These are phyloP conservation scores for Diplodia intermedia DNA, from an alignment of 2,329 filamentous ascomycete genomes.

Conservation along the genomic window DNA sequence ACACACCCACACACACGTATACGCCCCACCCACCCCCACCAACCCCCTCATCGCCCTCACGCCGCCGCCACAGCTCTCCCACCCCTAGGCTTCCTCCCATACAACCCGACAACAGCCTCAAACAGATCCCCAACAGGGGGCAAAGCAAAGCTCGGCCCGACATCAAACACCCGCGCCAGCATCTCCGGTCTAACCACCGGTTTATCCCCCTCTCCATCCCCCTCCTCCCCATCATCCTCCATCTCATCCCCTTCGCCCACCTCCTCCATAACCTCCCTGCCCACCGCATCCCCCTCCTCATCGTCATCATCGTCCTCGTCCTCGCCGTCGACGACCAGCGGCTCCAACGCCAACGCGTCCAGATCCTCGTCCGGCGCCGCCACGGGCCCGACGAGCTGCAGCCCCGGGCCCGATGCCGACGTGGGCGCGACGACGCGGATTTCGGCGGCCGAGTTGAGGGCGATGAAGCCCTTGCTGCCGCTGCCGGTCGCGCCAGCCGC, in stretches of 20 bases:
- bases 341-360: conserved; percentile 38
- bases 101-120: conserved; percentile 71
- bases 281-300: not conserved
- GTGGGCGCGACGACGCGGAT: conserved; percentile 60
- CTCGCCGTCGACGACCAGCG: conserved; percentile 33
- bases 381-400: conserved; percentile 43
- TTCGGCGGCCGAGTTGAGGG: conserved; percentile 77
- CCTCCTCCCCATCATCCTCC: too few relatives aligned
- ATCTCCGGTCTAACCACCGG: conserved; percentile 72
- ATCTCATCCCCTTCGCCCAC: not conserved
- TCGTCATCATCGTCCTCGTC: conserved; percentile 42
- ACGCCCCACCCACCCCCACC: not conserved
- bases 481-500: conserved; percentile 54
- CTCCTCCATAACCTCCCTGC: conserved; percentile 47
- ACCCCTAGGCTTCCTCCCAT: conserved; percentile 62
- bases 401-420: conserved; percentile 31
- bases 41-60: not conserved
- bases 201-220: conserved; percentile 55
- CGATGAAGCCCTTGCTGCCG: conserved; percentile 71
- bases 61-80: not conserved
- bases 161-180: conserved; percentile 73
- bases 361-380: conserved; percentile 36
- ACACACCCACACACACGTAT: not conserved
- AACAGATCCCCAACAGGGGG: conserved; percentile 79
- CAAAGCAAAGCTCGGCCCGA: conserved; percentile 71